A percentile compares a stretch with the other conserved stretches of the same genome.
phyloP scores from a whole-genome alignment of 1,139 yeast species.

The Saccharomyces pastorianus region DNA sequence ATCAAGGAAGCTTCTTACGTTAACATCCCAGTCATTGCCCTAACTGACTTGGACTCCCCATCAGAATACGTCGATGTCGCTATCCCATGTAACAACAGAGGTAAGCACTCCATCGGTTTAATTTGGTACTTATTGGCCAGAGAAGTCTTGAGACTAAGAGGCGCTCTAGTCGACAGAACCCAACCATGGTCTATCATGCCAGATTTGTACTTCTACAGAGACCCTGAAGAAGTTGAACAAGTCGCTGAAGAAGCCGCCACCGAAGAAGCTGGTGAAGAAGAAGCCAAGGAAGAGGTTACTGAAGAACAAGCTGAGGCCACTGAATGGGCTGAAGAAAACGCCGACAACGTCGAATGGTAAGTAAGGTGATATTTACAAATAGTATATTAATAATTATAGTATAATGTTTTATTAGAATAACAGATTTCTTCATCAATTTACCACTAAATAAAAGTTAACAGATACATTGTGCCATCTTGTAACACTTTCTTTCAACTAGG shows the following conservation, averaged over 20 bases:
- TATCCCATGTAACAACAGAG: slow-evolving; percentile 99
- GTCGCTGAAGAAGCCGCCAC: slow-evolving; percentile 57
- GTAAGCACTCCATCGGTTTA: slow-evolving; percentile 99
- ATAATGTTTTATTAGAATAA: slow-evolving; percentile 11
- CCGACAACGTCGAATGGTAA: slow-evolving; percentile 37
- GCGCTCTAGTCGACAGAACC: slow-evolving; percentile 93
- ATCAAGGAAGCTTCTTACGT: slow-evolving; percentile 99
- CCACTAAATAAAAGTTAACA: too few relatives aligned
- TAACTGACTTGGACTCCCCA: slow-evolving; percentile 98
- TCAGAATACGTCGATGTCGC: slow-evolving; percentile 98
- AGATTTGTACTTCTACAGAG: slow-evolving; percentile 99
- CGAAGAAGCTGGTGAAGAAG: slow-evolving; percentile 57
- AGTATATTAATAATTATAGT: slow-evolving; percentile 20
- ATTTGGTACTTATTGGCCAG: slow-evolving; percentile 99
- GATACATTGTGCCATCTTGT: too few relatives aligned
- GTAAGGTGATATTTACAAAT: slow-evolving; percentile 11
- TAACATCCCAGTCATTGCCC: slow-evolving; percentile 99
- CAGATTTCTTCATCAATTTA: not conserved
- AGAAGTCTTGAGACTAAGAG: slow-evolving; percentile 98
- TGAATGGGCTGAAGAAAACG: slow-evolving; percentile 70
- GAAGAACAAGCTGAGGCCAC: slow-evolving; percentile 60
- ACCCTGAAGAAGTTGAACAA: slow-evolving; percentile 96
- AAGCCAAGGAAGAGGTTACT: slow-evolving; percentile 48
- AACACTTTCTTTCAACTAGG: too few relatives aligned
- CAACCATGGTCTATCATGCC: slow-evolving; percentile 99